These are phyloP conservation scores for Gynochthodes officinalis DNA, from an alignment of 257 asterid genomes.

Conservation along the genomic window DNA sequence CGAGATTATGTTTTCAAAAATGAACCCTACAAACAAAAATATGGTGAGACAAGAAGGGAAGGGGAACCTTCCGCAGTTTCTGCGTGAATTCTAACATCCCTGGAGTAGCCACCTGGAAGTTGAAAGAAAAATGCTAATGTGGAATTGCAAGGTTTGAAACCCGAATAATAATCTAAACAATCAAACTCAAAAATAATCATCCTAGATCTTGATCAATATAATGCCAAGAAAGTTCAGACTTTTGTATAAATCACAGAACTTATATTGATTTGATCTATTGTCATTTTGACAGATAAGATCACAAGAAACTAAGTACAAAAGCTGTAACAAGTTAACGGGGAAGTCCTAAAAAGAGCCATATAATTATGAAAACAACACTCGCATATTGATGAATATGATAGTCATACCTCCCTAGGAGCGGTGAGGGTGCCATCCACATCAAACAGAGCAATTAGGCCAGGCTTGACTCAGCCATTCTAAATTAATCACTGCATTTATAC, in stretches of 20 bases:
- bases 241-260: background rate
- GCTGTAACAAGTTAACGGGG: background rate
- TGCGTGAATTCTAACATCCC: conserved; percentile 75
- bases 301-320: background rate
- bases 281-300: background rate
- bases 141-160: background rate
- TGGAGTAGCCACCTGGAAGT: conserved; percentile 59
- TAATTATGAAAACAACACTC: background rate
- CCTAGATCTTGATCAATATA: background rate
- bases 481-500: background rate
- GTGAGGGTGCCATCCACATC: conserved; percentile 99
- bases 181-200: background rate
- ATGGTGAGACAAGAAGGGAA: conserved; percentile 5
- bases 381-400: background rate
- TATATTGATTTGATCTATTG: background rate
- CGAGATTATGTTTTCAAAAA: background rate
- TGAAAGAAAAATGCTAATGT: background rate
- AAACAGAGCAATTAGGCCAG: conserved; percentile 83
- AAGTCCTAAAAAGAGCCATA: background rate
- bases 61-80: conserved; percentile 66
- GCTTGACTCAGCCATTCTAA: conserved; percentile 51
- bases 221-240: background rate
- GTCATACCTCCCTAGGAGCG: conserved; percentile 74
- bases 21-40: background rate
- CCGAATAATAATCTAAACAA: background rate